Conservation (phyloP, 2,329 filamentous ascomycete genomes). For the Fonsecaea monophora region DNA sequence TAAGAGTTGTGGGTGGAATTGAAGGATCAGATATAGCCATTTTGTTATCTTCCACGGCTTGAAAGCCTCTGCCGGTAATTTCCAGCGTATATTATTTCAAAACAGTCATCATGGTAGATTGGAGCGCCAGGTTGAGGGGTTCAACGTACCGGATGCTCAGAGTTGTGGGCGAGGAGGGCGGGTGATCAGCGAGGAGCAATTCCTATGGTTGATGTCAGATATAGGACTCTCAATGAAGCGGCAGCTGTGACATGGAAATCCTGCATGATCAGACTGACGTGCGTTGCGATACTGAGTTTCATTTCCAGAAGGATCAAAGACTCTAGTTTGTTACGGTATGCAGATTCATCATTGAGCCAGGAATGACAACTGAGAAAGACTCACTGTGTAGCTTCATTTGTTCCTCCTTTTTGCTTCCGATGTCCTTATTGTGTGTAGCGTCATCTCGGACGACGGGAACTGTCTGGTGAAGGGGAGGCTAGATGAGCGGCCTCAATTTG, state of each 20-base stretch:
- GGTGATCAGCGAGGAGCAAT: background rate
- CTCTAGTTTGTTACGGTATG: conserved; percentile 74
- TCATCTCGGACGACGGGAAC: background rate
- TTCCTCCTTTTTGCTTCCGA: background rate
- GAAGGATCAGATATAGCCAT: conserved; percentile 80
- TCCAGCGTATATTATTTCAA: conserved; percentile 74
- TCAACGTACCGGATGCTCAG: conserved; percentile 4
- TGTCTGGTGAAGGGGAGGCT: background rate
- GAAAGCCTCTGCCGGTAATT: conserved; percentile 89
- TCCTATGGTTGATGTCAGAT: conserved; percentile 19
- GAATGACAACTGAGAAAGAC: background rate
- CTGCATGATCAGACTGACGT: conserved; percentile 86
- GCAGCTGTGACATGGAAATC: background rate
- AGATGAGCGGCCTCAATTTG: background rate
- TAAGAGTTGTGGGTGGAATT: background rate
- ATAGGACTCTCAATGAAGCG: background rate
- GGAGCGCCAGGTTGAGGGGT: conserved; percentile 36
- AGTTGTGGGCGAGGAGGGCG: background rate
- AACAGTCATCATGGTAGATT: conserved; percentile 66
- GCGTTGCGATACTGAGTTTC: conserved; percentile 77
- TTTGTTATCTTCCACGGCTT: conserved; percentile 76
- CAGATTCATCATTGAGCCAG: conserved; percentile 36
- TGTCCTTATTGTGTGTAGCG: background rate
- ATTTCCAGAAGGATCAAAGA: conserved; percentile 87
- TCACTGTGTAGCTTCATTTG: conserved; percentile 1